Percentiles rank a stretch among this genome's conserved stretches.
phyloP scores from a whole-genome alignment of 164 flowering plant species.

The Echeveria elegans region DNA sequence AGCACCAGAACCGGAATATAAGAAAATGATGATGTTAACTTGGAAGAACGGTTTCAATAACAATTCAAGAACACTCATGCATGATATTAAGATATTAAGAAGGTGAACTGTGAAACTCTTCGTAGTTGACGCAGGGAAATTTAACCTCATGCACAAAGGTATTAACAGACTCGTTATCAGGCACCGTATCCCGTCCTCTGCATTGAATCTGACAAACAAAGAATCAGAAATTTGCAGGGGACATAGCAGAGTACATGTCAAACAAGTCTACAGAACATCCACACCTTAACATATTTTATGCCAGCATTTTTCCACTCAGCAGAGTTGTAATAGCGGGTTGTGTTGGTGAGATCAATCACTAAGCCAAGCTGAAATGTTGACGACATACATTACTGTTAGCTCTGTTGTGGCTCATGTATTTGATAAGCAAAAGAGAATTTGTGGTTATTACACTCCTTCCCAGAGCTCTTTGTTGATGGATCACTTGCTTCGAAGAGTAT shows the following conservation, averaged over 20 bases:
- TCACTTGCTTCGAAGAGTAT: constrained; percentile 83
- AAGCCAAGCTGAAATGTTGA: constrained; percentile 61
- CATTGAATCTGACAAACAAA: constrained; percentile 51
- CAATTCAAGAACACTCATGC: neutral
- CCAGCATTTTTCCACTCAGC: constrained; percentile 70
- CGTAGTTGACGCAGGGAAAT: constrained; percentile 4
- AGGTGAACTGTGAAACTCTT: neutral
- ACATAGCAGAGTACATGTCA: constrained; percentile 3
- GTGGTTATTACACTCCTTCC: constrained; percentile 51
- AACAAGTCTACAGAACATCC: constrained; percentile 16
- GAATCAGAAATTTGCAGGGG: neutral
- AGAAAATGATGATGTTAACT: neutral
- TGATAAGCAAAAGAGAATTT: neutral
- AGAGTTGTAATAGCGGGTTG: constrained; percentile 61
- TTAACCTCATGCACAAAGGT: constrained; percentile 70
- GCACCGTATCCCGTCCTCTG: constrained; percentile 83
- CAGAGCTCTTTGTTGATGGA: constrained; percentile 59
- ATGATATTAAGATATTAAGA: neutral
- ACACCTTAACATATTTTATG: constrained; percentile 88
- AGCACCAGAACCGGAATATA: neutral
- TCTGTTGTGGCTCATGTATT: neutral
- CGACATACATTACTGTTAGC: neutral
- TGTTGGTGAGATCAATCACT: constrained; percentile 88
- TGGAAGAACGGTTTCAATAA: neutral
- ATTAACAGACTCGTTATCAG: constrained; percentile 80